A percentile compares a stretch with the other conserved stretches of the same genome.
These are phyloP conservation scores for Plantago coronopus DNA, from an alignment of 305 asterid genomes.

Conservation along the genomic window DNA sequence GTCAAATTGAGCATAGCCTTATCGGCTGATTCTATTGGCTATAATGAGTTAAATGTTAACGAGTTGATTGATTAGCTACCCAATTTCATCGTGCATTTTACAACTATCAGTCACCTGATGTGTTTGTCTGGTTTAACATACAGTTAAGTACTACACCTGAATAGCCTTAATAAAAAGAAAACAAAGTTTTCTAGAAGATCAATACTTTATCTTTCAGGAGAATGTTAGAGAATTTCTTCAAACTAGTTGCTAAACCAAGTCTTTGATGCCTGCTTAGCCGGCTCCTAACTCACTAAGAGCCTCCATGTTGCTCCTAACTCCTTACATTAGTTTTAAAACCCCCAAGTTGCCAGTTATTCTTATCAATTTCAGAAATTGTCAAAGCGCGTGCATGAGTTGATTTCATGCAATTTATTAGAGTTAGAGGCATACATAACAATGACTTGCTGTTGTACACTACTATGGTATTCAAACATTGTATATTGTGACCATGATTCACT, in stretches of 20 bases:
- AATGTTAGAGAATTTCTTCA: background rate
- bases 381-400: background rate
- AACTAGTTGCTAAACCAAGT: background rate
- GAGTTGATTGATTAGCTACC: too few relatives aligned
- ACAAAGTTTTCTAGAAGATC: background rate
- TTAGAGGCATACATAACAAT: background rate
- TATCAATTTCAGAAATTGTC: background rate
- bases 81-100: too few relatives aligned
- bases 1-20: too few relatives aligned
- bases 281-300: constrained; percentile 5
- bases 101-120: too few relatives aligned
- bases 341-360: background rate
- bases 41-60: too few relatives aligned
- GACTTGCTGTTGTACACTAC: background rate
- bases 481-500: constrained; percentile 12
- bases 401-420: background rate
- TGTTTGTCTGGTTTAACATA: too few relatives aligned
- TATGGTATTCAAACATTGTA: background rate
- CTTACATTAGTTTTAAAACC: background rate
- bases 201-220: background rate
- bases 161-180: too few relatives aligned
- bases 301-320: background rate
- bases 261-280: constrained; percentile 11
- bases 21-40: too few relatives aligned
- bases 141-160: too few relatives aligned